A percentile compares a stretch with the other conserved stretches of the same genome.
These are phyloP conservation scores for Paraphoma chrysanthemicola DNA, from an alignment of 2,329 filamentous ascomycete genomes.

Conservation along the genomic window DNA sequence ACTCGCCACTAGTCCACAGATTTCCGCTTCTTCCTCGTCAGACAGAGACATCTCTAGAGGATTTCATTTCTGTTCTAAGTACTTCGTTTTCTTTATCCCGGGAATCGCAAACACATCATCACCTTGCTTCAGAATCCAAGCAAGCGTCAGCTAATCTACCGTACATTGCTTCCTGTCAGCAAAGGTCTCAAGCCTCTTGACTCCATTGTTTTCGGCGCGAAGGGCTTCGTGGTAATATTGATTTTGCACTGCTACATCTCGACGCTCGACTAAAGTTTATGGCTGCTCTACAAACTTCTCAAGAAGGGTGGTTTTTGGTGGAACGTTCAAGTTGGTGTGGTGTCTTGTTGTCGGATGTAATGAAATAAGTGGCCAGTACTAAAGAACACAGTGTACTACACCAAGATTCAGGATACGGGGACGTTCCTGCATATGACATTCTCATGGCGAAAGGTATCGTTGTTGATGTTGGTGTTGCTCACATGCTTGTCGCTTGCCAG, in stretches of 20 bases:
- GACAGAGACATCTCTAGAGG: background rate
- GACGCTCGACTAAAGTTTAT: background rate
- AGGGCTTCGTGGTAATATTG: background rate
- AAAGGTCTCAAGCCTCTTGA: background rate
- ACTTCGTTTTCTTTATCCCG: background rate
- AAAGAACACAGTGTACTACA: too few relatives aligned
- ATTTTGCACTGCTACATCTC: background rate
- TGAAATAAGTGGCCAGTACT: too few relatives aligned
- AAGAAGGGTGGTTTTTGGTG: background rate
- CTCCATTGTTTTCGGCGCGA: background rate
- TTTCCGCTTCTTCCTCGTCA: background rate
- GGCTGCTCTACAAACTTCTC: background rate
- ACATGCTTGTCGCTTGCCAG: constrained; percentile 4
- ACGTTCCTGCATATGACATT: too few relatives aligned
- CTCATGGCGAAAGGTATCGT: background rate
- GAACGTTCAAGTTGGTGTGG: background rate
- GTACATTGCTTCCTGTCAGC: background rate
- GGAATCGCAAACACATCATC: background rate
- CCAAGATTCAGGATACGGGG: too few relatives aligned
- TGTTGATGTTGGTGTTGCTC: background rate
- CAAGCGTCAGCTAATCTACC: background rate
- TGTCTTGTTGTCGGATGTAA: too few relatives aligned
- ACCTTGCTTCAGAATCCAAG: background rate
- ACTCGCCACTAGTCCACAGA: background rate
- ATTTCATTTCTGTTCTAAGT: background rate